phyloP scores from a whole-genome alignment of 306 rosid species.

The Betula pendula region DNA sequence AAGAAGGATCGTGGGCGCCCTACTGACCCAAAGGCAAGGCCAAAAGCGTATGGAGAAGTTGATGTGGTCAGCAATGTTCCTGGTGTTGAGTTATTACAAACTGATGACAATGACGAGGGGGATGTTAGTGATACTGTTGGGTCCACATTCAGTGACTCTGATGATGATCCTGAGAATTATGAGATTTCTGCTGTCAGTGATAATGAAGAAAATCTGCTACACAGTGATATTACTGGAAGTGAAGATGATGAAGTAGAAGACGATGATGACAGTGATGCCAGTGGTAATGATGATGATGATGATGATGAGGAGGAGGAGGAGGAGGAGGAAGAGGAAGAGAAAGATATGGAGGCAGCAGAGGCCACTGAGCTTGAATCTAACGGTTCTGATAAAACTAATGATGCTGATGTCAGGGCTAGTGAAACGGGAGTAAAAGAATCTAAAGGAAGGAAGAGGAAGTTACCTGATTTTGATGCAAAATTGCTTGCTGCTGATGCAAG shows the following conservation, averaged over 20 bases:
- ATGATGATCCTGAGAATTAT: constrained; percentile 42
- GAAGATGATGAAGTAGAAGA: constrained; percentile 44
- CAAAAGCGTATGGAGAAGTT: constrained; percentile 83
- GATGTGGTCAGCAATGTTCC: constrained; percentile 59
- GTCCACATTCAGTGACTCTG: constrained; percentile 40
- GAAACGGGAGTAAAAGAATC: constrained; percentile 40
- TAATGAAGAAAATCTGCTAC: constrained; percentile 45
- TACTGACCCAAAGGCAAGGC: constrained; percentile 62
- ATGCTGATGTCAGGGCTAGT: constrained; percentile 29
- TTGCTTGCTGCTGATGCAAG: constrained; percentile 70
- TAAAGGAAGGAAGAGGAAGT: constrained; percentile 60
- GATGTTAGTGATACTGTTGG: constrained; percentile 41
- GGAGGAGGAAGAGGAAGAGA: constrained; percentile 41
- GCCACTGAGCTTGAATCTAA: constrained; percentile 14
- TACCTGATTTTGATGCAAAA: constrained; percentile 52
- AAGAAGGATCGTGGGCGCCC: constrained; percentile 96
- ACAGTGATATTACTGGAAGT: constrained; percentile 37
- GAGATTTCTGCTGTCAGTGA: constrained; percentile 39
- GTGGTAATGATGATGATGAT: constrained; percentile 31
- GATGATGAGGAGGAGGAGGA: constrained; percentile 38
- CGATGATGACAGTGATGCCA: constrained; percentile 36
- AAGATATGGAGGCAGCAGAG: constrained; percentile 17
- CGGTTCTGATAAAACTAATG: constrained; percentile 20
- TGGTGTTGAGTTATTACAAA: constrained; percentile 66
- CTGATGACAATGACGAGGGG: constrained; percentile 31